Conservation (phyloP, 306 rosid genomes). For the Castanea crenata region DNA sequence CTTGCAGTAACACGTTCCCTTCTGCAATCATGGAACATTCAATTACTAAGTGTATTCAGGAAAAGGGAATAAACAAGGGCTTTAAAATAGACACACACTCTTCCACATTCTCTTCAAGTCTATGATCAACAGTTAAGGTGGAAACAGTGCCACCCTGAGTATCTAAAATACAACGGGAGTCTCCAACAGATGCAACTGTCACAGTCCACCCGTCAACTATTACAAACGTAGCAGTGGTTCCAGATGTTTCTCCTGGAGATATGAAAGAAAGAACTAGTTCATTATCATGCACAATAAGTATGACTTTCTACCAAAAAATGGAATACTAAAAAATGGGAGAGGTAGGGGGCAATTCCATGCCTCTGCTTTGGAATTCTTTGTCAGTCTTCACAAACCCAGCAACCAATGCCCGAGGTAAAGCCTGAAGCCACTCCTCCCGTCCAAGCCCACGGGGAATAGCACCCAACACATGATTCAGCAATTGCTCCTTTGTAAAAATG, state of each 20-base stretch:
- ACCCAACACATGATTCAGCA: conserved; percentile 84
- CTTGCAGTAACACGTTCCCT: conserved; percentile 93
- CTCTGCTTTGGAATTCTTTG: conserved; percentile 89
- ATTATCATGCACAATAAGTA: not conserved
- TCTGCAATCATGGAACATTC: conserved; percentile 40
- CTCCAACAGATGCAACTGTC: conserved; percentile 98
- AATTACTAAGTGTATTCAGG: conserved; percentile 14
- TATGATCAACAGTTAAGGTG: conserved; percentile 87
- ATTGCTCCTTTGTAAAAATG: conserved; percentile 67
- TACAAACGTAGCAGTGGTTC: conserved; percentile 93
- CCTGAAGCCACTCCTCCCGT: conserved; percentile 95
- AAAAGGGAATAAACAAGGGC: conserved; percentile 4
- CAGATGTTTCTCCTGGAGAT: conserved; percentile 89
- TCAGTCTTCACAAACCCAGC: conserved; percentile 98
- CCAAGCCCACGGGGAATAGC: conserved; percentile 85
- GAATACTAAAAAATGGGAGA: not conserved
- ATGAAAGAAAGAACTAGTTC: conserved; percentile 19
- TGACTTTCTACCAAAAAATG: not conserved
- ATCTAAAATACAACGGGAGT: conserved; percentile 92
- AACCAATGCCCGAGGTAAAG: conserved; percentile 92
- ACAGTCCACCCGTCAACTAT: conserved; percentile 97
- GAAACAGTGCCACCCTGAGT: conserved; percentile 83
- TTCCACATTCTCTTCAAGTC: conserved; percentile 90
- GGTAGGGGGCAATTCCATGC: conserved; percentile 38
- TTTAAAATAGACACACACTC: conserved; percentile 50